A percentile compares a stretch with the other conserved stretches of the same genome.
These are phyloP conservation scores for Phlyctochytrium bullatum DNA, from an alignment of 192 early-diverging fungal genomes.

Conservation along the genomic window DNA sequence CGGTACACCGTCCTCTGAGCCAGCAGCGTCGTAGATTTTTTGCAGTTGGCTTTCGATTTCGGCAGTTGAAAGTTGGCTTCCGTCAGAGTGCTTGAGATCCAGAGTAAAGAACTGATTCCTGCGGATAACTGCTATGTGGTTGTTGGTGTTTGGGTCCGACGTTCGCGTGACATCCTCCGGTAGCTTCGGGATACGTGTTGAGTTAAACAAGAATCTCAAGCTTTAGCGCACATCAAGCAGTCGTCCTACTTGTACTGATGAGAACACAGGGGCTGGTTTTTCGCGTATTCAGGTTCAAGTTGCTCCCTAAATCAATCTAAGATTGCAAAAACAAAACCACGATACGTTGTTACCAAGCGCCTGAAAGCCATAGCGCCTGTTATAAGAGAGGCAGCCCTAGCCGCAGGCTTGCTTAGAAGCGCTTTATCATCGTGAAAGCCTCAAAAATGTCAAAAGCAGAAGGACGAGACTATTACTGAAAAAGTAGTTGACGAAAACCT, in stretches of 20 bases:
- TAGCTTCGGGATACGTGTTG: constrained; percentile 83
- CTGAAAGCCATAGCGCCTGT: constrained; percentile 90
- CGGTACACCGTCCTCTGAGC: constrained; percentile 62
- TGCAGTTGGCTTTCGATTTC: constrained; percentile 81
- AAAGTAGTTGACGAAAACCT: constrained; percentile 93
- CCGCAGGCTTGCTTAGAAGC: constrained; percentile 66
- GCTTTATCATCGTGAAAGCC: constrained; percentile 84
- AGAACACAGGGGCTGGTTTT: constrained; percentile 77
- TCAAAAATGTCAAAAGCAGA: not conserved
- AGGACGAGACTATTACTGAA: constrained; percentile 44
- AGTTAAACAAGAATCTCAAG: constrained; percentile 79
- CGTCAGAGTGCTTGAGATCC: constrained; percentile 66
- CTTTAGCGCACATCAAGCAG: constrained; percentile 1
- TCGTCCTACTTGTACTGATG: constrained; percentile 87
- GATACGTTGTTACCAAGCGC: constrained; percentile 64
- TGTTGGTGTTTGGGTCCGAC: constrained; percentile 71
- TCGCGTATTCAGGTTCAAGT: constrained; percentile 80
- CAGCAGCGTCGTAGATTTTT: constrained; percentile 66
- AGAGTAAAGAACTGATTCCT: constrained; percentile 89
- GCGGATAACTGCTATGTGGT: constrained; percentile 83
- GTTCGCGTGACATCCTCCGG: constrained; percentile 77
- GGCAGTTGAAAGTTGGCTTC: constrained; percentile 73
- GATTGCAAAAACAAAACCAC: not conserved
- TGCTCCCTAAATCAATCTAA: constrained; percentile 43
- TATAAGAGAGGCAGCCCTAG: constrained; percentile 85